Evolutionary conservation across 306 rosid genomes (phyloP), one percentile per base, ranked within the genome.

Genomic region (Astragalus glycyphyllos): DNA sequence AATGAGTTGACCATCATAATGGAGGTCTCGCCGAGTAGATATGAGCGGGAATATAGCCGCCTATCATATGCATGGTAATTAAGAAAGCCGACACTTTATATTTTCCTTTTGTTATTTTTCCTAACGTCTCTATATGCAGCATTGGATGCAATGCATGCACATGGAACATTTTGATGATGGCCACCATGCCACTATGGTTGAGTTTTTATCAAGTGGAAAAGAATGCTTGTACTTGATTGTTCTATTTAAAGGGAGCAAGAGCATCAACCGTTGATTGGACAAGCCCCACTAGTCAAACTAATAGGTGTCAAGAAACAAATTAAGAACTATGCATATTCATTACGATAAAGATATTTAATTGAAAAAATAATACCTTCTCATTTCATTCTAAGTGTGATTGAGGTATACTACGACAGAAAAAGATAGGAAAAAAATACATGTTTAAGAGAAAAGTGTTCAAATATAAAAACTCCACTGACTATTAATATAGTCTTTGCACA

Each of bases 91-190:
- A 84, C 80, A 67, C 7, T 65, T 72, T 69, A 81, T 49, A 61
- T 78, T 67, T 74, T 48, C 14, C 58, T 55, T 67, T 60, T 71
- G 77, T 45, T 70, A 61, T 16, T 56, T 60, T 63, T 77, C 57
- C 40, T 12, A 70, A 73, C 62, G 63, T 58, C 78, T 82, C 51
- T 68, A 57, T 68, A 57, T 76, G 57, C 13, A 64, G 11, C 59
- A 57, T 58, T 72, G 72, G 80, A 68, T 49, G 58, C 66, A 80
- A 48, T 77, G 79, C 79, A 62, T 76, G 87, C 69, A 76, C 80
- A 62, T 76, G 87, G 82, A 73, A 61, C 53, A 32, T 12, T 38
- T 67, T 64, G 50, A 64, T 62, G 56, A 26, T 75, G 69, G 70
- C 74, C 69, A 64, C 68, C 57, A 63, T 23, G 32, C 72, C 51